Conservation (phyloP, 2,329 filamentous ascomycete genomes). For the Fulvia fulva region DNA sequence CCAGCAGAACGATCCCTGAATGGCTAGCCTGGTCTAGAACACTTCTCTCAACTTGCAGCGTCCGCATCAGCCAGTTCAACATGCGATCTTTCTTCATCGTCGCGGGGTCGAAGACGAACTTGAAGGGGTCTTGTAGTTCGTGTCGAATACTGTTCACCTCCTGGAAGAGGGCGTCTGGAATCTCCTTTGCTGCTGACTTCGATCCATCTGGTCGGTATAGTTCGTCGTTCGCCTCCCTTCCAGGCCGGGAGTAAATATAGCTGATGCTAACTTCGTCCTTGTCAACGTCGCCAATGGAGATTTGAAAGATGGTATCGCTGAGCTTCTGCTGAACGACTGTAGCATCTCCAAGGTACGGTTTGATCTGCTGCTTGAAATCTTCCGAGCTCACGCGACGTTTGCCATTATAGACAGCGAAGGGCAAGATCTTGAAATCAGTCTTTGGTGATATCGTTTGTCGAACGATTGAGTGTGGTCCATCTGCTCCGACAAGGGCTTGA, state of each 20-base stretch:
- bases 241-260: conserved; percentile 40
- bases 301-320: conserved; percentile 27
- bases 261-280: conserved; percentile 32
- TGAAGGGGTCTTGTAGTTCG: conserved; percentile 31
- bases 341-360: conserved; percentile 15
- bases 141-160: conserved; percentile 31
- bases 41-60: conserved; percentile 16
- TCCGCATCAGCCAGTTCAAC: conserved; percentile 43
- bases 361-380: conserved; percentile 13
- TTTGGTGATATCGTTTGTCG: conserved; percentile 28
- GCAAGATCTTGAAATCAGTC: conserved; percentile 31
- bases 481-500: conserved; percentile 33
- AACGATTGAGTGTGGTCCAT: conserved; percentile 38
- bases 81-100: conserved; percentile 34
- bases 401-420: conserved; percentile 37
- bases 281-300: conserved; percentile 32
- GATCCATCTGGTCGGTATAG: conserved; percentile 35
- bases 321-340: conserved; percentile 28
- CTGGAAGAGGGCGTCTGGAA: conserved; percentile 35
- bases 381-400: conserved; percentile 25
- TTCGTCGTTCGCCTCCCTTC: conserved; percentile 27
- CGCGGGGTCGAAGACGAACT: conserved; percentile 31
- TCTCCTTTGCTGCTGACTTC: conserved; percentile 30
- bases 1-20: conserved; percentile 32
- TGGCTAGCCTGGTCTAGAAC: conserved; percentile 26